These are phyloP conservation scores for Takashimella tepidaria DNA, from an alignment of 1,284 basidiomycete species.

Conservation along the genomic window DNA sequence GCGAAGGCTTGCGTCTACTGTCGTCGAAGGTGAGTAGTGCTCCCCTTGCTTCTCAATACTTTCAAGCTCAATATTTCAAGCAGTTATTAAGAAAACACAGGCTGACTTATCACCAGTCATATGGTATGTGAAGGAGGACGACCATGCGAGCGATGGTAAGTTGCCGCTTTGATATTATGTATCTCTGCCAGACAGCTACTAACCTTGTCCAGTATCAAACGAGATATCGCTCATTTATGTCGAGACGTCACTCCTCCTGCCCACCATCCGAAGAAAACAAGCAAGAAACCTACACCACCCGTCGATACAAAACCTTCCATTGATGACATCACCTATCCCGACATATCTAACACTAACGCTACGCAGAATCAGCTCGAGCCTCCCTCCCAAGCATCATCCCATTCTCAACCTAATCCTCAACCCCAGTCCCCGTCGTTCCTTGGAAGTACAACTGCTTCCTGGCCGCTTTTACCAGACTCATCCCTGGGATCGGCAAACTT, in stretches of 20 bases:
- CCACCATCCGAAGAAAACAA: conserved; percentile 39
- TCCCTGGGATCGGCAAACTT: not conserved
- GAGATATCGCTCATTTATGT: conserved; percentile 84
- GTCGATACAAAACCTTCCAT: not conserved
- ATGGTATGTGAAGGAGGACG: conserved; percentile 81
- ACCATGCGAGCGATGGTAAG: conserved; percentile 84
- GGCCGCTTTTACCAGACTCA: conserved; percentile 38
- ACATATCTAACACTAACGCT: not conserved
- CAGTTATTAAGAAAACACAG: not conserved
- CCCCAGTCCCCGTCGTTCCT: conserved; percentile 1
- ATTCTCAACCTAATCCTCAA: conserved; percentile 1
- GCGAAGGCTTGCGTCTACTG: conserved; percentile 88
- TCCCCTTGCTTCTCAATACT: not conserved
- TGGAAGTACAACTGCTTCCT: conserved; percentile 14
- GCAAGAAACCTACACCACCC: conserved; percentile 2
- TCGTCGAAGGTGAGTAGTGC: conserved; percentile 59
- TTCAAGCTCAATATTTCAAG: too few relatives aligned
- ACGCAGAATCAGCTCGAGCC: not conserved
- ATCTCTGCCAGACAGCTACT: conserved; percentile 1
- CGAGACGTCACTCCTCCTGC: conserved; percentile 70
- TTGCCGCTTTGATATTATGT: conserved; percentile 16
- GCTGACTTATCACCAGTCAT: conserved; percentile 33
- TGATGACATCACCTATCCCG: not conserved
- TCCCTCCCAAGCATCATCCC: not conserved
- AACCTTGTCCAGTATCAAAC: conserved; percentile 63